Percentiles rank a stretch among this genome's conserved stretches.
phyloP scores from a whole-genome alignment of 2,329 filamentous ascomycete genomes.

The Claviceps spartinae region DNA sequence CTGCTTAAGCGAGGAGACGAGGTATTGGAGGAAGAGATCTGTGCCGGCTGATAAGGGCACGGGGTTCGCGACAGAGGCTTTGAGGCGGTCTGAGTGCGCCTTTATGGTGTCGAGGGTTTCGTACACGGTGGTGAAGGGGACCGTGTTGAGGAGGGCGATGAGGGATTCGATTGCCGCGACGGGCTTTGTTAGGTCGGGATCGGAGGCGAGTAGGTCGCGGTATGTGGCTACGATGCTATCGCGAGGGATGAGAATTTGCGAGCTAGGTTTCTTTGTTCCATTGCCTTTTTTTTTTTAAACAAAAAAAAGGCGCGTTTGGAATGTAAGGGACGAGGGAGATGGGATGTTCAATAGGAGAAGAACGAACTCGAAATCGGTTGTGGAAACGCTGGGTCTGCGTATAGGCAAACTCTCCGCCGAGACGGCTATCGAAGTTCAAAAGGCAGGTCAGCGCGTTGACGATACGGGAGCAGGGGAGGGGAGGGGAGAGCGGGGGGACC shows the following conservation, averaged over 20 bases:
- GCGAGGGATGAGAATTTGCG: neutral
- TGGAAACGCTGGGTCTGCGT: constrained; percentile 7
- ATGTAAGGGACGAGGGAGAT: neutral
- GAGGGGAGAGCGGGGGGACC: neutral
- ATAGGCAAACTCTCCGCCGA: constrained; percentile 2
- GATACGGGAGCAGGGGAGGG: neutral
- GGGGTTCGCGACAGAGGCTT: constrained; percentile 68
- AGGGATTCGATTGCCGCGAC: constrained; percentile 88
- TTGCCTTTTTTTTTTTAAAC: neutral
- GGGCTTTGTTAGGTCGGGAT: constrained; percentile 85
- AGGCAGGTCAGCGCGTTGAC: neutral
- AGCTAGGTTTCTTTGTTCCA: neutral
- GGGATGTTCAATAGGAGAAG: neutral
- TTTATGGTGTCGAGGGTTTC: constrained; percentile 84
- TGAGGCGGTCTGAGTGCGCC: constrained; percentile 63
- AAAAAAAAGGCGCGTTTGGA: neutral
- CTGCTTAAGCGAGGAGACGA: constrained; percentile 60
- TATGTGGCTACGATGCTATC: constrained; percentile 44
- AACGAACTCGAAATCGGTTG: constrained; percentile 10
- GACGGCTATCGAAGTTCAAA: neutral
- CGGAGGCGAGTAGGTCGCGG: constrained; percentile 40
- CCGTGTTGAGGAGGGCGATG: constrained; percentile 70
- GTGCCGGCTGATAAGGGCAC: constrained; percentile 88
- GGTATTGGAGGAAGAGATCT: constrained; percentile 88
- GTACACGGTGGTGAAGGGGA: constrained; percentile 72